Base-by-base conservation (phyloP, 495 filamentous ascomycete species). In the Emericellopsis terricola region DNA sequence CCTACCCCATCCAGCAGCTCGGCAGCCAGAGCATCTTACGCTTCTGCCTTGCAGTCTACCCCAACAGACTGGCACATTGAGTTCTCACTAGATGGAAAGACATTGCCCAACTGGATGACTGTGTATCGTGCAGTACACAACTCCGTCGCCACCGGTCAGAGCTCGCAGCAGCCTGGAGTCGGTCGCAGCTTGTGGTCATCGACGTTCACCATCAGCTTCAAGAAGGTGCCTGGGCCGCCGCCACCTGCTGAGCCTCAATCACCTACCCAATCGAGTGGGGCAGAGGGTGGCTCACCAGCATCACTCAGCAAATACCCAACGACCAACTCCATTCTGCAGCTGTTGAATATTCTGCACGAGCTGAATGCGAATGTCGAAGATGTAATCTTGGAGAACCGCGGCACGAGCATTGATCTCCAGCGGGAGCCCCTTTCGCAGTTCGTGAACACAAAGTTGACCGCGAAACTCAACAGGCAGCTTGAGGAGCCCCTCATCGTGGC, bases 31-130 rank as follows among this genome's bases (percentile, higher is more conserved):
- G 60, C 70, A 53, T 87, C 84, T 0, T 94, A 93, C 48, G 78
- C 84, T 11, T 81, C 80, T 23, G 82, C 84, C 4, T 69, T 89
- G 42, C 76, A 81, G 43, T 46, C 72, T 18, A 50, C 69, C 3
- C 83, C 85, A n/a, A 78, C 85, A 39, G 89, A 96, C 47, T 99
- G 91, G 91, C 89, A 99, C 45, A 81, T 99, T 28, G 82, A 96
- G 46, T 99, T 99, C 53, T 91, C 72, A 42, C 73, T 94, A 36
- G 76, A 84, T 40, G 81, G 71, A 30, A 77, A 85, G 46, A 68
- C 78, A 1, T 76, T 94, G 42, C 64, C 80, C 1, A 86, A 81
- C 42, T 87, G 94, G 41, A 96, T 82, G 3, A 99, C 91, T 0
- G 86, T 99, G 39, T 99, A 96, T 49, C 78, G 86, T 28, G 91